These are phyloP conservation scores for Antitrichia curtipendula DNA, from an alignment of 225 moss, liverwort and hornwort species.

Conservation along the genomic window DNA sequence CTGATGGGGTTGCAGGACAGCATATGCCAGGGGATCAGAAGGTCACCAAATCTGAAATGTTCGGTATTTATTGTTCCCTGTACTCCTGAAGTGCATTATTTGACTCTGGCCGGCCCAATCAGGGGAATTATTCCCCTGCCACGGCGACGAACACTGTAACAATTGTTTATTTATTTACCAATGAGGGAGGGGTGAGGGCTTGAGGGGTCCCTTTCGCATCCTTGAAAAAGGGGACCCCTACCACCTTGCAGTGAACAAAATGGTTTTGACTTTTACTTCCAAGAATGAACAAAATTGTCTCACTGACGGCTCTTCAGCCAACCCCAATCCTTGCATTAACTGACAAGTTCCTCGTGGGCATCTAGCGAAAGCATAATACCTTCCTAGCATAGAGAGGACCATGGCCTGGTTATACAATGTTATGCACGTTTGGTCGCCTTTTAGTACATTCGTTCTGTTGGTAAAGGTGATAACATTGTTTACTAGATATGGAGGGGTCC, in stretches of 20 bases:
- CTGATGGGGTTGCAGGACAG: neutral
- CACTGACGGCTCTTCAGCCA: too few relatives aligned
- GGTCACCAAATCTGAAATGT: neutral
- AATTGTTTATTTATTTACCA: neutral
- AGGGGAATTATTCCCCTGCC: neutral
- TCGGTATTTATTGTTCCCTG: neutral
- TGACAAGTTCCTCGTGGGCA: fast-evolving
- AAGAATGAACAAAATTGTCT: too few relatives aligned
- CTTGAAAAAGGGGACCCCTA: neutral
- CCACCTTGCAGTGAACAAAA: neutral
- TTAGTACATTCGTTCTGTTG: too few relatives aligned
- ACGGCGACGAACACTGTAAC: neutral
- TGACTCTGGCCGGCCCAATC: neutral
- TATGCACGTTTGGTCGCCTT: too few relatives aligned
- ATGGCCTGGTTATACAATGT: too few relatives aligned
- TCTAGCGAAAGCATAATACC: neutral
- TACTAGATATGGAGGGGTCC: neutral
- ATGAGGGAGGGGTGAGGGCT: neutral
- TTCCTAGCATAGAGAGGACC: too few relatives aligned
- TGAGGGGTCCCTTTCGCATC: neutral
- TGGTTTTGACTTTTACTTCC: neutral
- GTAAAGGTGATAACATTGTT: too few relatives aligned
- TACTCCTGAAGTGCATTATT: neutral
- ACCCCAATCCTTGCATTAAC: neutral
- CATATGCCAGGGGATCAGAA: neutral